A percentile compares a stretch with the other conserved stretches of the same genome.
These are phyloP conservation scores for Boletus vermiculosoides DNA, from an alignment of 768 basidiomycete genomes.

Conservation along the genomic window DNA sequence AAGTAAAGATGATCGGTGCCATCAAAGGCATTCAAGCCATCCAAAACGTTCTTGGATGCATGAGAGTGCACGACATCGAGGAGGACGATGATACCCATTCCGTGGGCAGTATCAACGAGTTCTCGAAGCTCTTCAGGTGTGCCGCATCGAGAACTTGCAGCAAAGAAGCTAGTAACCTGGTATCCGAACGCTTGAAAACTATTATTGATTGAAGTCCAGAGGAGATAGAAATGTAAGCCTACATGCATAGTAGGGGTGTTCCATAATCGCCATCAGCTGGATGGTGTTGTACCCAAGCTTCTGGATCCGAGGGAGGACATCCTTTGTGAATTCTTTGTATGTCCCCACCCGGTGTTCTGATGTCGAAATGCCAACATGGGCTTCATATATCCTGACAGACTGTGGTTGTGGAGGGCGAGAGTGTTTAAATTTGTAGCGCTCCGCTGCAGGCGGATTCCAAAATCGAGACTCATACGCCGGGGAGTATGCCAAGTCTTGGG, in stretches of 20 bases:
- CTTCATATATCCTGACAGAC: constrained; percentile 87
- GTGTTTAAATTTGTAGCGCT: constrained; percentile 83
- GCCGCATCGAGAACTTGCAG: constrained; percentile 94
- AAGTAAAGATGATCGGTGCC: constrained; percentile 98
- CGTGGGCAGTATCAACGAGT: constrained; percentile 92
- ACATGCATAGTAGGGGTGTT: constrained; percentile 98
- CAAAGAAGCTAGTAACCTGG: constrained; percentile 97
- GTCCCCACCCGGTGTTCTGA: constrained; percentile 84
- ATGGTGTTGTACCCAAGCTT: constrained; percentile 94
- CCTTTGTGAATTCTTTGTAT: constrained; percentile 91
- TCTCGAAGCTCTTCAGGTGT: constrained; percentile 95
- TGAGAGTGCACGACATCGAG: constrained; percentile 98
- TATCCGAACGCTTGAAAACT: constrained; percentile 83
- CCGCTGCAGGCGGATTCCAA: constrained; percentile 85
- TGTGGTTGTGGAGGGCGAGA: constrained; percentile 62
- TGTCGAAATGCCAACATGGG: constrained; percentile 96
- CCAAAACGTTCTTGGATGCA: constrained; percentile 95
- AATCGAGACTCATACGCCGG: constrained; percentile 96
- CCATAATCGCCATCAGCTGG: constrained; percentile 98
- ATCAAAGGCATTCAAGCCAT: constrained; percentile 94
- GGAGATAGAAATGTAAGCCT: constrained; percentile 29
- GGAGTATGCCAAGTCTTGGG: constrained; percentile 87
- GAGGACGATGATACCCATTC: constrained; percentile 87
- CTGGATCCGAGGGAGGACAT: constrained; percentile 84
- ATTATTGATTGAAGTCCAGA: neutral